A percentile compares a stretch with the other conserved stretches of the same genome.
Conservation (phyloP, 2,329 filamentous ascomycete genomes). For the Fragosphaeria purpurea region DNA sequence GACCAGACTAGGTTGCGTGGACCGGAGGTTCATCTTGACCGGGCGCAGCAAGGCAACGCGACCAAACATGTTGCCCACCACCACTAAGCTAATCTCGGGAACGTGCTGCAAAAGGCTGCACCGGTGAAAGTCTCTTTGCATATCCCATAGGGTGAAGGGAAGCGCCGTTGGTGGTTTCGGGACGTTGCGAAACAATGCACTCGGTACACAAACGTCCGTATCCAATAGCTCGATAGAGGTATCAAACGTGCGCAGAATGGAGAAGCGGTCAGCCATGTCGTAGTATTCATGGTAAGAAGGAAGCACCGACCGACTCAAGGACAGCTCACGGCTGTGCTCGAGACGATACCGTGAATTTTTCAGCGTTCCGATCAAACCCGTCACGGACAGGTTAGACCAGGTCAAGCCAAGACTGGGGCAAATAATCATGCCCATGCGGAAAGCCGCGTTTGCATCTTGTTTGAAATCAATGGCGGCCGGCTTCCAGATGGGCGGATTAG, state of each 20-base stretch:
- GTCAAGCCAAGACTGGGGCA: conserved; percentile 8
- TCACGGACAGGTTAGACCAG: not conserved
- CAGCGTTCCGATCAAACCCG: not conserved
- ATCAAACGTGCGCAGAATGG: conserved; percentile 38
- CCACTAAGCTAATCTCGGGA: conserved; percentile 59
- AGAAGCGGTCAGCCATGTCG: conserved; percentile 13
- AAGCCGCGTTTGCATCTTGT: not conserved
- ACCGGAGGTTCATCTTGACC: conserved; percentile 31
- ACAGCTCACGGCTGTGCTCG: not conserved
- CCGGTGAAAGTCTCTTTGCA: conserved; percentile 27
- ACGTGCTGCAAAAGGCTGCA: conserved; percentile 55
- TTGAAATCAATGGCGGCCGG: not conserved
- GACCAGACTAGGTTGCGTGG: conserved; percentile 8
- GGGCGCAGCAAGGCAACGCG: conserved; percentile 52
- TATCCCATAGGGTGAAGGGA: conserved; percentile 18
- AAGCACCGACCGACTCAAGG: not conserved
- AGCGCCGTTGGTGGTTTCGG: conserved; percentile 20
- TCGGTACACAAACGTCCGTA: conserved; percentile 16
- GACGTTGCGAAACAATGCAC: conserved; percentile 22
- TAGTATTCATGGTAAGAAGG: conserved; percentile 2
- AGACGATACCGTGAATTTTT: conserved; percentile 1
- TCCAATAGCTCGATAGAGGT: conserved; percentile 38
- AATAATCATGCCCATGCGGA: conserved; percentile 5
- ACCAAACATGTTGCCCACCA: conserved; percentile 57
- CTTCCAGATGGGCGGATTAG: not conserved